These are phyloP conservation scores for Thymus quinquecostatus DNA, from an alignment of 257 asterid species.

Conservation along the genomic window DNA sequence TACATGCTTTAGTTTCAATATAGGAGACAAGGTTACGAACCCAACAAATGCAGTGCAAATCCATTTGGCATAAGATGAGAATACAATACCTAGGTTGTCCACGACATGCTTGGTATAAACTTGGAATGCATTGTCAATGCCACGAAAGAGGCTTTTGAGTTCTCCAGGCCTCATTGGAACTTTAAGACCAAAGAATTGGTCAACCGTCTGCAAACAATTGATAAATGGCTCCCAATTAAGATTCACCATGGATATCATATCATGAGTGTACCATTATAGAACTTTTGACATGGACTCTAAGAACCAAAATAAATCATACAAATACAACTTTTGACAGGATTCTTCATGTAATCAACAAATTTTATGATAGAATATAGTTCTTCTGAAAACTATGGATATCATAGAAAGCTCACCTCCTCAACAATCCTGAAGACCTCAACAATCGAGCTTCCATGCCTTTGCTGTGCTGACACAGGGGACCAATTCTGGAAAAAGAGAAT, in stretches of 20 bases:
- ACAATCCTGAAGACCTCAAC: conserved; percentile 99
- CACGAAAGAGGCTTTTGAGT: conserved; percentile 83
- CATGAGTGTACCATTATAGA: conserved; percentile 2
- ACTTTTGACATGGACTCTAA: no score
- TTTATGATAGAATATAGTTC: not conserved
- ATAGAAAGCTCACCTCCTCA: conserved; percentile 70
- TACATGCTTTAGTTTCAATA: conserved; percentile 17
- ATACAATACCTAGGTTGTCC: conserved; percentile 69
- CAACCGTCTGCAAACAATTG: conserved; percentile 81
- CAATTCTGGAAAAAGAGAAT: conserved; percentile 60
- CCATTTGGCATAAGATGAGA: conserved; percentile 19
- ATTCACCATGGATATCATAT: conserved; percentile 4
- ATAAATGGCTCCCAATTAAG: conserved; percentile 17
- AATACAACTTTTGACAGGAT: conserved; percentile 20
- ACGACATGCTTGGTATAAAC: conserved; percentile 72
- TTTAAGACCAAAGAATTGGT: conserved; percentile 87
- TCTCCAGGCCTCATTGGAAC: conserved; percentile 96
- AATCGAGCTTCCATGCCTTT: conserved; percentile 91
- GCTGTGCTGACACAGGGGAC: conserved; percentile 90
- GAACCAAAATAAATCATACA: not conserved
- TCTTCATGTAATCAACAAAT: conserved; percentile 14
- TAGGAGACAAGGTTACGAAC: conserved; percentile 24
- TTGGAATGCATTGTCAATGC: conserved; percentile 97
- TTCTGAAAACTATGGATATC: conserved; percentile 19
- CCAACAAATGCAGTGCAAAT: conserved; percentile 25